A percentile compares a stretch with the other conserved stretches of the same genome.
phyloP scores from a whole-genome alignment of 305 asterid genomes.

The Fraxinus ornus region DNA sequence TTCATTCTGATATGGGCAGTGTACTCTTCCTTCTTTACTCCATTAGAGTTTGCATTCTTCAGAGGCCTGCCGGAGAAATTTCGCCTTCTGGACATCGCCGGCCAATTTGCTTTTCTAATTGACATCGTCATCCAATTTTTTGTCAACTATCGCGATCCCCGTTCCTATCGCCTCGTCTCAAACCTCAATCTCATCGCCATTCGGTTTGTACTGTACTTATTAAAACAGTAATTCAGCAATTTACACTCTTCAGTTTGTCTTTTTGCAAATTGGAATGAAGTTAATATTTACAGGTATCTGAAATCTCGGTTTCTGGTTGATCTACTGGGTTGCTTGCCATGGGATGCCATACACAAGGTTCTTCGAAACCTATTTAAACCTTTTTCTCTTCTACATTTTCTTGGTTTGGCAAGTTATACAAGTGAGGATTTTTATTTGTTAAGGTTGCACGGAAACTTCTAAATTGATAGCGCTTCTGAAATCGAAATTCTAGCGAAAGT shows the following conservation, averaged over 20 bases:
- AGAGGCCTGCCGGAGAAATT: conserved; percentile 61
- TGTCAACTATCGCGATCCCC: conserved; percentile 52
- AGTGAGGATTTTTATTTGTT: not conserved
- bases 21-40: conserved; percentile 75
- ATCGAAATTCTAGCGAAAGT: not conserved
- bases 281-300: conserved; percentile 42
- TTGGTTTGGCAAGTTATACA: not conserved
- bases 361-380: not conserved
- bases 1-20: conserved; percentile 72
- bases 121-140: conserved; percentile 55
- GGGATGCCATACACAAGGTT: conserved; percentile 72
- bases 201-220: conserved; percentile 33
- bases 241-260: not conserved
- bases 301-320: conserved; percentile 57
- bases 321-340: conserved; percentile 68
- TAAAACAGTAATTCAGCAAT: not conserved
- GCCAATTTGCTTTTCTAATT: conserved; percentile 59
- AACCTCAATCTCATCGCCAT: conserved; percentile 50
- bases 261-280: not conserved
- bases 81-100: conserved; percentile 62
- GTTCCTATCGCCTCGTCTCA: conserved; percentile 44
- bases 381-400: not conserved
- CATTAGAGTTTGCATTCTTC: conserved; percentile 68
- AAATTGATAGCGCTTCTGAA: not conserved
- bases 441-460: not conserved